Evolutionary conservation across 129 eudicot species (phyloP).

Genomic region (Silybum marianum): DNA sequence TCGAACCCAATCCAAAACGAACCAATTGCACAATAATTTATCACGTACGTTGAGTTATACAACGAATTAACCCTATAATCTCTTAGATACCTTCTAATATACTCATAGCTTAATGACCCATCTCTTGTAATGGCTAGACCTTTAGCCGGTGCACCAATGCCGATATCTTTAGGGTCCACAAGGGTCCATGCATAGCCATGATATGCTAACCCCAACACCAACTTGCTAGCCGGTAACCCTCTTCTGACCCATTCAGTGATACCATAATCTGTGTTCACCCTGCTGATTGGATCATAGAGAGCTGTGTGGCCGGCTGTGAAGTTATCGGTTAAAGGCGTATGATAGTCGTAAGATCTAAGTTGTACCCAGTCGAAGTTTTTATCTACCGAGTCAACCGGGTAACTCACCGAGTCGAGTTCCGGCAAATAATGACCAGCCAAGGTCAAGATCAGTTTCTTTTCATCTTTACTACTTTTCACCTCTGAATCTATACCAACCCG

Average conservation of each 20-base stretch:
- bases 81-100: conserved; percentile 35
- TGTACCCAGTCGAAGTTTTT: conserved; percentile 60
- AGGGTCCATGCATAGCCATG: conserved; percentile 58
- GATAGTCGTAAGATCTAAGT: conserved; percentile 59
- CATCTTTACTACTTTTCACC: neutral
- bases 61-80: conserved; percentile 15
- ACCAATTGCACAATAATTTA: conserved; percentile 40
- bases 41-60: conserved; percentile 43
- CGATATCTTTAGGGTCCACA: conserved; percentile 31
- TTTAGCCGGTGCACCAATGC: conserved; percentile 45
- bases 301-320: conserved; percentile 44
- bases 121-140: conserved; percentile 31
- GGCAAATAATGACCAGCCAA: conserved; percentile 44
- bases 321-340: conserved; percentile 10
- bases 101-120: conserved; percentile 33
- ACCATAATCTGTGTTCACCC: conserved; percentile 45
- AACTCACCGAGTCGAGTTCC: conserved; percentile 29
- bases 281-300: conserved; percentile 47
- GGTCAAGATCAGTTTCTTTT: conserved; percentile 30
- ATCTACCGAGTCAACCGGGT: conserved; percentile 42
- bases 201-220: conserved; percentile 54
- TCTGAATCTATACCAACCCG: conserved; percentile 45
- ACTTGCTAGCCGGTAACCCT: conserved; percentile 37
- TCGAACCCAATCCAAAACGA: conserved; percentile 66
- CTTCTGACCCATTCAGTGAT: conserved; percentile 41